These are phyloP conservation scores for Candida sp. DNA, from an alignment of 1,139 yeast genomes.

Conservation along the genomic window DNA sequence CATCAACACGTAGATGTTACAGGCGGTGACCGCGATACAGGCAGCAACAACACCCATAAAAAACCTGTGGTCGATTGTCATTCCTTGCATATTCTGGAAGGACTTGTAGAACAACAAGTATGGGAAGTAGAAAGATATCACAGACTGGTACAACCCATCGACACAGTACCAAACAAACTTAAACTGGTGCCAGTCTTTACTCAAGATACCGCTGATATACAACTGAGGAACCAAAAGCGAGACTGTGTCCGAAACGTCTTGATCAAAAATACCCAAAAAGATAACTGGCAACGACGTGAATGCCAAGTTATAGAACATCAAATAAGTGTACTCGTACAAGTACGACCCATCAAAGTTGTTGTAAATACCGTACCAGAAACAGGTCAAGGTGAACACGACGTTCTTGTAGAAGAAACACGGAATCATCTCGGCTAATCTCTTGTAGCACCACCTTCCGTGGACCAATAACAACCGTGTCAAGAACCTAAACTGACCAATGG, in stretches of 20 bases:
- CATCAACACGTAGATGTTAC: constrained; percentile 56
- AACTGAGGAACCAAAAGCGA: constrained; percentile 63
- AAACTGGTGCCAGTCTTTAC: constrained; percentile 55
- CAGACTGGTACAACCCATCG: constrained; percentile 64
- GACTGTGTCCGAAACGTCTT: constrained; percentile 62
- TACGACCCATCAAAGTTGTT: constrained; percentile 65
- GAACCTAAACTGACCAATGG: constrained; percentile 65
- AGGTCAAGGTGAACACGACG: constrained; percentile 61
- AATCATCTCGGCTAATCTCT: constrained; percentile 65
- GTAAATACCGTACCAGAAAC: constrained; percentile 66
- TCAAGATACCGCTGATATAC: constrained; percentile 56
- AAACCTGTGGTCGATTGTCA: constrained; percentile 58
- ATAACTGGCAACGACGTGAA: constrained; percentile 68
- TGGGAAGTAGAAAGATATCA: constrained; percentile 58
- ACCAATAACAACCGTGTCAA: constrained; percentile 57
- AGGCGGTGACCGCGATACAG: constrained; percentile 53
- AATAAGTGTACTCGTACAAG: constrained; percentile 62
- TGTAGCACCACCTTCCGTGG: constrained; percentile 71
- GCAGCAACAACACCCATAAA: constrained; percentile 59
- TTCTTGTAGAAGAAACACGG: constrained; percentile 70
- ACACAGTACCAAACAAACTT: constrained; percentile 60
- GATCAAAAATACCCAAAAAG: constrained; percentile 62
- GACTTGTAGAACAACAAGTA: constrained; percentile 50
- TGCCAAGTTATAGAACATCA: constrained; percentile 69
- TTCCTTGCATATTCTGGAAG: constrained; percentile 54